These are phyloP conservation scores for Arthrinium phaeospermum DNA, from an alignment of 2,329 filamentous ascomycete genomes.

Conservation along the genomic window DNA sequence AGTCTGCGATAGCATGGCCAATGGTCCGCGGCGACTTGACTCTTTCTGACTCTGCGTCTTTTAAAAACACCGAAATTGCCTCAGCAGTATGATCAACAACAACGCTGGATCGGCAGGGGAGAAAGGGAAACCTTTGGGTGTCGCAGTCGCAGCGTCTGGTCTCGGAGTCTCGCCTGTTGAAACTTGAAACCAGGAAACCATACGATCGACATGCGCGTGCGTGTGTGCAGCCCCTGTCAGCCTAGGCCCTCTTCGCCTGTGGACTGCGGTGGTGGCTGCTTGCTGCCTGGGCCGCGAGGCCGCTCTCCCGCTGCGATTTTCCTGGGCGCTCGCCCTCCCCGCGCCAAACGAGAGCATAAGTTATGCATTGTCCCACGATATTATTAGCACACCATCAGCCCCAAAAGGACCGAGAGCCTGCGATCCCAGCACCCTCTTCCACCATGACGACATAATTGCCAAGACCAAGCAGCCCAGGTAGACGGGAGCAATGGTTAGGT, in stretches of 20 bases:
- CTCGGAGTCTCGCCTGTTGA: background rate
- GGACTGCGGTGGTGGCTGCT: background rate
- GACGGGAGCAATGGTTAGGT: background rate
- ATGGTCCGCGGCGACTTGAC: background rate
- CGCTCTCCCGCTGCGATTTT: too few relatives aligned
- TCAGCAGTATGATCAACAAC: background rate
- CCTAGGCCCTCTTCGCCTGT: background rate
- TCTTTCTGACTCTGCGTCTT: background rate
- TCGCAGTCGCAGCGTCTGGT: background rate
- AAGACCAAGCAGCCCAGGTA: background rate
- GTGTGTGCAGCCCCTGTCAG: background rate
- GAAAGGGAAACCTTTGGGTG: background rate
- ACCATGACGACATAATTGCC: slow-evolving; percentile 14
- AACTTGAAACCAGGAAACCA: slow-evolving; percentile 11
- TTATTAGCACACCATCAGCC: background rate
- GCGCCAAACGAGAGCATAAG: background rate
- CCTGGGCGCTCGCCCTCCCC: background rate
- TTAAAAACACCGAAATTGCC: background rate
- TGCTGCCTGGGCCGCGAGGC: too few relatives aligned
- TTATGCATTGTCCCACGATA: slow-evolving; percentile 1
- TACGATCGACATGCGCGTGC: background rate
- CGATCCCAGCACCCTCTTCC: background rate
- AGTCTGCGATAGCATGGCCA: background rate
- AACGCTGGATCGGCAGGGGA: background rate
- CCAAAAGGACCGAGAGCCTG: background rate